A percentile compares a stretch with the other conserved stretches of the same genome.
phyloP scores from a whole-genome alignment of 257 asterid genomes.

The Lantana camara region DNA sequence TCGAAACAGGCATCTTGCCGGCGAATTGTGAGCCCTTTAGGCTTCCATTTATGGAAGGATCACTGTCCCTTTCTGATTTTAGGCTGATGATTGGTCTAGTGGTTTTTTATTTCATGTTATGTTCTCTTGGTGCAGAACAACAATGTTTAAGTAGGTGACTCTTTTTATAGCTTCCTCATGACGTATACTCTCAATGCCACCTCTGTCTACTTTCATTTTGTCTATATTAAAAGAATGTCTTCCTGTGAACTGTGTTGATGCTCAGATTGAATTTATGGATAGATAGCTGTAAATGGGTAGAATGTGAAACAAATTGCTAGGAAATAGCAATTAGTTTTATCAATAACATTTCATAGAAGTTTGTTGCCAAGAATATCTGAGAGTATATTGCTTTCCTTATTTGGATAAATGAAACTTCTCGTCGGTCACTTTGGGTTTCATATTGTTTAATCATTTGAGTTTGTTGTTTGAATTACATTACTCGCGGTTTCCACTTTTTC shows the following conservation, averaged over 20 bases:
- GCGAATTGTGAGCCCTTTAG: constrained; percentile 12
- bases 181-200: neutral
- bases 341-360: neutral
- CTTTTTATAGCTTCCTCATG: neutral
- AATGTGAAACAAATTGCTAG: neutral
- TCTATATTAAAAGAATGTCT: constrained; percentile 2
- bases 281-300: neutral
- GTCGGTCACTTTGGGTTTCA: neutral
- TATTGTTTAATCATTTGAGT: constrained; percentile 1
- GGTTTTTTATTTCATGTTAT: neutral
- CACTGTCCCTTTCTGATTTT: neutral
- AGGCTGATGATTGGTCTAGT: constrained; percentile 19
- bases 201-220: neutral
- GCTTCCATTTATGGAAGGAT: neutral
- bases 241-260: constrained; percentile 4
- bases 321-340: neutral
- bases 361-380: neutral
- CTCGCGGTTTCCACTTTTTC: constrained; percentile 6
- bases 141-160: neutral
- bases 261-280: neutral
- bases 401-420: neutral
- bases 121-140: neutral
- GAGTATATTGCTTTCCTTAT: constrained; percentile 11
- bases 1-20: neutral
- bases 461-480: neutral